These are phyloP conservation scores for Pseudohyphozyma bogoriensis DNA, from an alignment of 768 basidiomycete species.

Conservation along the genomic window DNA sequence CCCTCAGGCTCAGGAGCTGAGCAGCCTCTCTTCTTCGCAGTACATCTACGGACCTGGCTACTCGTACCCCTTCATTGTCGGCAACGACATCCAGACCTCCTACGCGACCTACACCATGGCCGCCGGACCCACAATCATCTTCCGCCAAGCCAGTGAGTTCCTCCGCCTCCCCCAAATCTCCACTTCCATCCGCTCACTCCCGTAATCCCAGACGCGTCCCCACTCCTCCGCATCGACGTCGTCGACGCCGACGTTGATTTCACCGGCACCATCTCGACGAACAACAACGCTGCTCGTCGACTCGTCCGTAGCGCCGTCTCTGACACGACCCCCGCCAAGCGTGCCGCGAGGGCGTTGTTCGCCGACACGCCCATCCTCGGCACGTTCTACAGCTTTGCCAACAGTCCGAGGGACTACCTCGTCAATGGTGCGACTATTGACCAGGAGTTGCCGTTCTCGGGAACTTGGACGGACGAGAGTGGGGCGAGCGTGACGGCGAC, in stretches of 20 bases:
- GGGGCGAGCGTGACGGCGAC: too few relatives aligned
- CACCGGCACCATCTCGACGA: slow-evolving; percentile 19
- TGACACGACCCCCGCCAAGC: too few relatives aligned
- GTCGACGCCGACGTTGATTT: slow-evolving; percentile 26
- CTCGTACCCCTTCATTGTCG: not conserved
- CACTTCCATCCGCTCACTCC: not conserved
- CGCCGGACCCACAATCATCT: not conserved
- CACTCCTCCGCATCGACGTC: slow-evolving; percentile 17
- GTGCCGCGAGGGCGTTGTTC: too few relatives aligned
- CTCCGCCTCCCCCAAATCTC: not conserved
- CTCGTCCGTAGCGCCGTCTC: not conserved
- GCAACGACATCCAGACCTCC: not conserved
- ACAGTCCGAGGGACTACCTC: too few relatives aligned
- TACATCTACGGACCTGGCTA: not conserved
- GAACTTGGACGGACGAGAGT: too few relatives aligned
- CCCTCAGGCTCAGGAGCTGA: too few relatives aligned
- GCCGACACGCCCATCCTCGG: too few relatives aligned
- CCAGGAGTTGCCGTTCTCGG: too few relatives aligned
- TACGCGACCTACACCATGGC: not conserved
- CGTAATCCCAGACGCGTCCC: slow-evolving; percentile 1
- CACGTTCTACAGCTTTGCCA: too few relatives aligned
- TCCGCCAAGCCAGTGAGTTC: not conserved
- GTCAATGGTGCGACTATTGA: too few relatives aligned
- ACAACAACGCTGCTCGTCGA: slow-evolving; percentile 10
- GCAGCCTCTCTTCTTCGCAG: too few relatives aligned